A percentile compares a stretch with the other conserved stretches of the same genome.
Evolutionary conservation across 2,329 filamentous ascomycete genomes (phyloP).

Genomic region (Fusarium nelsonii): DNA sequence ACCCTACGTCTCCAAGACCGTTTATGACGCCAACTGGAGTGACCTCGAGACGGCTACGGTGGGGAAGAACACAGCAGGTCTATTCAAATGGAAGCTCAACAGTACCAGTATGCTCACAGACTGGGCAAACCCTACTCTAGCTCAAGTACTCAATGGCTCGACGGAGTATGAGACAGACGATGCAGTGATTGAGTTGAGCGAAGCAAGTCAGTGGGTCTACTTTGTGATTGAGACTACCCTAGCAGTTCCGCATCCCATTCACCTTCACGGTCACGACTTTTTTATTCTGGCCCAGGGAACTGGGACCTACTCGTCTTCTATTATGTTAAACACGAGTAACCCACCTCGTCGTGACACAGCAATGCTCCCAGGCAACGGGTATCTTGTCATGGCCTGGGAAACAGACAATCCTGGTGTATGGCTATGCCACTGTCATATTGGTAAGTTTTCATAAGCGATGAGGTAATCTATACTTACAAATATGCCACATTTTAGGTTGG

Average conservation of each 20-base stretch:
- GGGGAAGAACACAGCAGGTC: constrained; percentile 8
- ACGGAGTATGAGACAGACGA: neutral
- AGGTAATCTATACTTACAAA: fast-evolving
- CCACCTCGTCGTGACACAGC: constrained; percentile 66
- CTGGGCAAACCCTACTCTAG: constrained; percentile 15
- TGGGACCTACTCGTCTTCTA: constrained; percentile 21
- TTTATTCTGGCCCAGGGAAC: constrained; percentile 45
- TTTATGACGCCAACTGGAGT: constrained; percentile 47
- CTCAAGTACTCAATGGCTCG: constrained; percentile 8
- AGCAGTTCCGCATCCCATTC: constrained; percentile 51
- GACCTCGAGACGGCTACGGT: constrained; percentile 18
- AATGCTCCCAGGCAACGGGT: constrained; percentile 58
- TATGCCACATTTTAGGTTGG: neutral
- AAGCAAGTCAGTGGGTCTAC: constrained; percentile 49
- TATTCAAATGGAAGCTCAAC: constrained; percentile 25
- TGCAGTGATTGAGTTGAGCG: constrained; percentile 48
- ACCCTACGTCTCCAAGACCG: constrained; percentile 52
- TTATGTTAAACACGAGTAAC: constrained; percentile 50
- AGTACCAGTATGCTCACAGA: constrained; percentile 18
- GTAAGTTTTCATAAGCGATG: neutral
- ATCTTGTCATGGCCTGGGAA: constrained; percentile 63
- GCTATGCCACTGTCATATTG: constrained; percentile 65
- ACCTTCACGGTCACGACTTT: constrained; percentile 55
- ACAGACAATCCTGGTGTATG: constrained; percentile 64
- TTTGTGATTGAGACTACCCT: constrained; percentile 47